These are phyloP conservation scores for Pseudogymnoascus sp. DNA, from an alignment of 2,329 filamentous ascomycete genomes.

Conservation along the genomic window DNA sequence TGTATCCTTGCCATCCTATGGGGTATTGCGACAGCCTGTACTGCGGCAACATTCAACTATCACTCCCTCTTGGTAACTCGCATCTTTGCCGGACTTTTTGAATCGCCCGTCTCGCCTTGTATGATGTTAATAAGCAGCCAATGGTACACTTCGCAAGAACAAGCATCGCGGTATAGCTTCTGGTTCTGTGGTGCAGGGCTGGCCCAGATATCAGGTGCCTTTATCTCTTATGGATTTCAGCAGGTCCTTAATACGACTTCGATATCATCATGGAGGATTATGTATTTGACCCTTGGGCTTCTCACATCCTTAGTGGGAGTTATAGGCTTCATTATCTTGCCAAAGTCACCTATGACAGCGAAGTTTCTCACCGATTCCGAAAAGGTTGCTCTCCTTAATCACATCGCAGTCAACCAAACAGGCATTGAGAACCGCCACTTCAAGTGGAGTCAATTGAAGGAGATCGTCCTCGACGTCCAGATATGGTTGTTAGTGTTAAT, in stretches of 20 bases:
- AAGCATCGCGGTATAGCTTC: slow-evolving; percentile 52
- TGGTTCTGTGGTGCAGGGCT: slow-evolving; percentile 56
- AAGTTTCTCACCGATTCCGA: slow-evolving; percentile 33
- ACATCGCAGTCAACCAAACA: slow-evolving; percentile 50
- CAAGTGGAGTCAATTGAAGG: slow-evolving; percentile 44
- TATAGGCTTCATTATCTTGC: slow-evolving; percentile 38
- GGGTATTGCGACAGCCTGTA: slow-evolving; percentile 50
- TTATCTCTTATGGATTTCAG: slow-evolving; percentile 49
- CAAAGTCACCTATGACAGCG: slow-evolving; percentile 42
- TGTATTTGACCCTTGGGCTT: slow-evolving; percentile 43
- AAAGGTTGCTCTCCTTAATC: slow-evolving; percentile 40
- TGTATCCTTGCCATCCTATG: slow-evolving; percentile 52
- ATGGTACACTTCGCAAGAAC: slow-evolving; percentile 52
- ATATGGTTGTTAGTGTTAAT: slow-evolving; percentile 24
- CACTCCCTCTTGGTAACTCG: slow-evolving; percentile 47
- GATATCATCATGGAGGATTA: slow-evolving; percentile 51
- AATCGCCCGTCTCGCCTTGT: slow-evolving; percentile 53
- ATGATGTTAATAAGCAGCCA: slow-evolving; percentile 55
- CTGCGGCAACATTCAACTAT: slow-evolving; percentile 49
- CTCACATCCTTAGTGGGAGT: slow-evolving; percentile 38
- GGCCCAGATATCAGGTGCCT: slow-evolving; percentile 45
- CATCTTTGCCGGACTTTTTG: slow-evolving; percentile 55
- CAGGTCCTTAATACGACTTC: slow-evolving; percentile 31
- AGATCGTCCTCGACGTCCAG: slow-evolving; percentile 33
- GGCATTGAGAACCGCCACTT: slow-evolving; percentile 50